Percentiles rank a stretch among this genome's conserved stretches.
phyloP scores from a whole-genome alignment of 2,329 filamentous ascomycete genomes.

The Tetracladium maxilliforme region DNA sequence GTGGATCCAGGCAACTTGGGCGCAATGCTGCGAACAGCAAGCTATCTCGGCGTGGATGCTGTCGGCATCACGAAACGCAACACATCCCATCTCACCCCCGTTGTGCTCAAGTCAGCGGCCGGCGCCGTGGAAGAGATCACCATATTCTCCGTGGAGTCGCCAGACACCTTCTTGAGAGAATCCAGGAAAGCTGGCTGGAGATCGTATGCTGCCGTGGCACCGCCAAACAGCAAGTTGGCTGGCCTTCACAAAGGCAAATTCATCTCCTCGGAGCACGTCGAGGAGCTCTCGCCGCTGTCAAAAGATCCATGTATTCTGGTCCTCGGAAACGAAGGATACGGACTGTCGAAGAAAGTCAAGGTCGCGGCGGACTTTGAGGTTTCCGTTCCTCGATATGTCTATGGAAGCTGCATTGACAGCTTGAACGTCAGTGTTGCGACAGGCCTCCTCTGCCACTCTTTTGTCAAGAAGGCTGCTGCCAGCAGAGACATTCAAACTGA shows the following conservation, averaged over 20 bases:
- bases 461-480: constrained; percentile 26
- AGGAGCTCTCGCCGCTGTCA: constrained; percentile 38
- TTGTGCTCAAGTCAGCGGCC: constrained; percentile 75
- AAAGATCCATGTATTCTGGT: constrained; percentile 62
- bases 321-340: constrained; percentile 69
- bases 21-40: constrained; percentile 73
- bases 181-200: constrained; percentile 65
- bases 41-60: constrained; percentile 81
- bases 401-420: constrained; percentile 57
- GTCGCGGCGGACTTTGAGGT: constrained; percentile 50
- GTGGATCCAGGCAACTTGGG: constrained; percentile 84
- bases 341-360: constrained; percentile 49
- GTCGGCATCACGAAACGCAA: constrained; percentile 62
- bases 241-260: no score
- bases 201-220: constrained; percentile 61
- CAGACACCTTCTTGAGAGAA: constrained; percentile 52
- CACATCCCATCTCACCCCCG: constrained; percentile 59
- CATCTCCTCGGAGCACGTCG: no score
- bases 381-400: constrained; percentile 39
- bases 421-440: constrained; percentile 88
- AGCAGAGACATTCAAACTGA: neutral
- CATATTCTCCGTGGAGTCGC: constrained; percentile 54
- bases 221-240: constrained; percentile 21
- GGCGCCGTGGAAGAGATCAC: constrained; percentile 74
- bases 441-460: constrained; percentile 58